Percentiles rank a stretch among this genome's conserved stretches.
Evolutionary conservation across 2,329 filamentous ascomycete genomes (phyloP).

Genomic region (Trichoderma arundinaceum): DNA sequence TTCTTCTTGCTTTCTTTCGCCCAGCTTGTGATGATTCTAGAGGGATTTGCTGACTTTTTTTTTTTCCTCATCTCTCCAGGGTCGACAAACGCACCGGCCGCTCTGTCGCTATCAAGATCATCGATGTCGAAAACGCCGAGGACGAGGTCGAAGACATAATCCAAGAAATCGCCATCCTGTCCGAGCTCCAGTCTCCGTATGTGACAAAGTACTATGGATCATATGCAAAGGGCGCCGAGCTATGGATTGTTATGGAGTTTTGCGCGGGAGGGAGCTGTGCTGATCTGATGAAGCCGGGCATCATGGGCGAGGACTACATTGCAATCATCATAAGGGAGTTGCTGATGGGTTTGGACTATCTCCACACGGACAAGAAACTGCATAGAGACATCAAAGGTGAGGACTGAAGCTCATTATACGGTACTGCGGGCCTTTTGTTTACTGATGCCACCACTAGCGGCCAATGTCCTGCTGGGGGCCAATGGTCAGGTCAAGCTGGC

Average conservation of each 20-base stretch:
- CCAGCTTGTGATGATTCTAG: not conserved
- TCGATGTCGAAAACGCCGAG: constrained; percentile 98
- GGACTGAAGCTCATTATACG: constrained; percentile 31
- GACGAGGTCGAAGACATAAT: constrained; percentile 99
- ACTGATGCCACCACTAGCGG: constrained; percentile 61
- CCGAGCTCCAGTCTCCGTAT: constrained; percentile 92
- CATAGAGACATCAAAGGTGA: constrained; percentile 94
- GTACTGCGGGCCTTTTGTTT: not conserved
- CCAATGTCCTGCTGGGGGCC: constrained; percentile 86
- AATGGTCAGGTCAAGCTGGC: constrained; percentile 96
- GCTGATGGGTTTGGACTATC: constrained; percentile 86
- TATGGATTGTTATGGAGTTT: constrained; percentile 99
- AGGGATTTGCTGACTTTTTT: not conserved
- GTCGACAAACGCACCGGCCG: constrained; percentile 93
- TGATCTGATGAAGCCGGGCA: constrained; percentile 91
- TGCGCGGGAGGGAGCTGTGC: constrained; percentile 96
- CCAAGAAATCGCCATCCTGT: constrained; percentile 96
- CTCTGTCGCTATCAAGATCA: constrained; percentile 96
- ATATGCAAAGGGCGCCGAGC: constrained; percentile 90
- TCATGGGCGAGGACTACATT: constrained; percentile 93
- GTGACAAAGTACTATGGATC: constrained; percentile 98
- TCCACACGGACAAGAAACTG: constrained; percentile 94
- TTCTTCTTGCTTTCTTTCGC: not conserved
- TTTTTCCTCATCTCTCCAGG: constrained; percentile 49
- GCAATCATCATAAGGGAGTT: constrained; percentile 93